Conservation (phyloP, 2,329 filamentous ascomycete species). For the Boeremia exigua region DNA sequence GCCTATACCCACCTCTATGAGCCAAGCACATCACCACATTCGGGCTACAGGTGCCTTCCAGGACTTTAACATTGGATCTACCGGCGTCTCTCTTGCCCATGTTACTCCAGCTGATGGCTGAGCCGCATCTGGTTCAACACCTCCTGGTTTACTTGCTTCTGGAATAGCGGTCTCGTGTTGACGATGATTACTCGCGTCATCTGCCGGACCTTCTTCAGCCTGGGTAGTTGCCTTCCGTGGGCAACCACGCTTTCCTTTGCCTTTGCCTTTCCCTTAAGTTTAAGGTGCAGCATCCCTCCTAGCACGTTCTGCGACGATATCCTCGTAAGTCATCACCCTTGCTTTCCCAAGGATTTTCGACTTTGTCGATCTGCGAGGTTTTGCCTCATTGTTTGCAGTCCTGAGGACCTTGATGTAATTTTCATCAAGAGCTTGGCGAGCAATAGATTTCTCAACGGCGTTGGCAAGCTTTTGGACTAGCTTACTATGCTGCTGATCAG, state of each 20-base stretch:
- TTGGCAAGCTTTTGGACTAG: not conserved
- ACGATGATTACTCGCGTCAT: slow-evolving; percentile 1
- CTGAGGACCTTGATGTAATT: not conserved
- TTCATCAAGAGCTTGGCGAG: not conserved
- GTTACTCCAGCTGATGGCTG: not conserved
- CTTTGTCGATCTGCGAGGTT: not conserved
- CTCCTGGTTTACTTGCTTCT: slow-evolving; percentile 3
- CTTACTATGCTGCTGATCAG: not conserved
- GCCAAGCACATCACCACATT: not conserved
- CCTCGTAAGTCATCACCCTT: not conserved
- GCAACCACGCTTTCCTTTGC: slow-evolving; percentile 6
- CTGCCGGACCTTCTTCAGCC: not conserved
- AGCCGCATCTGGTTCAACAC: not conserved
- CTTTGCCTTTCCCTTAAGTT: not conserved
- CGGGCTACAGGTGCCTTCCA: not conserved
- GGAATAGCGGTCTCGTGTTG: not conserved
- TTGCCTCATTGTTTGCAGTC: not conserved
- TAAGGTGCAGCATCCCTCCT: not conserved
- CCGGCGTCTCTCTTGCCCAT: not conserved
- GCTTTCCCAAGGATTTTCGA: not conserved
- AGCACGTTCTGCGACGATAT: not conserved
- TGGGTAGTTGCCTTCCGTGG: not conserved
- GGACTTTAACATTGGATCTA: not conserved
- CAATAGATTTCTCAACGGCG: not conserved
- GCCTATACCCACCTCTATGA: not conserved